A percentile compares a stretch with the other conserved stretches of the same genome.
phyloP scores from a whole-genome alignment of 192 early-diverging fungal species.

The Coemansia pectinata region DNA sequence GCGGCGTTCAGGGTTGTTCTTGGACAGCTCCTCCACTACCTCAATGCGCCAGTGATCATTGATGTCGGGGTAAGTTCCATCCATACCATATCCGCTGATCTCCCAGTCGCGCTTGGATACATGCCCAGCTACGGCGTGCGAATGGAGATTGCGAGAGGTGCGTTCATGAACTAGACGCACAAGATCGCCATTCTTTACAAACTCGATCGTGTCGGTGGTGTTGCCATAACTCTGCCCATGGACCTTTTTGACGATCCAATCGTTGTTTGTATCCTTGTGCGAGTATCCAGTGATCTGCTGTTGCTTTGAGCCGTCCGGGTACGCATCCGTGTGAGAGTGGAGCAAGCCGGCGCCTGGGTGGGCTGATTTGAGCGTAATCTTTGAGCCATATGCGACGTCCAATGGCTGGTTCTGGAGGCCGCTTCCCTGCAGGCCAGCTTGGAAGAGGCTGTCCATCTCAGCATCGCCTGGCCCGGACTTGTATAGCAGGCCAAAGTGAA shows the following conservation, averaged over 20 bases:
- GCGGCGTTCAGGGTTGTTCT: constrained; percentile 37
- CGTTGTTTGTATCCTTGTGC: constrained; percentile 92
- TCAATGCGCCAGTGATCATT: constrained; percentile 95
- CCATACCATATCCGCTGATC: constrained; percentile 84
- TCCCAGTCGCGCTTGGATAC: constrained; percentile 78
- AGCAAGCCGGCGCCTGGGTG: constrained; percentile 70
- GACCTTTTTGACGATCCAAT: constrained; percentile 74
- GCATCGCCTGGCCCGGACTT: constrained; percentile 84
- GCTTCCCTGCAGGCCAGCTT: constrained; percentile 85
- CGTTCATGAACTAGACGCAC: constrained; percentile 76
- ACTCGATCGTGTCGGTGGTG: constrained; percentile 55
- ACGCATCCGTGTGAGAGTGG: constrained; percentile 90
- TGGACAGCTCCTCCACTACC: constrained; percentile 66
- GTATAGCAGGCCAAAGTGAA: constrained; percentile 88
- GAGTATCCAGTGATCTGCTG: constrained; percentile 96
- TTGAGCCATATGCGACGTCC: constrained; percentile 91
- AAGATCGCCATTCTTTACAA: constrained; percentile 75
- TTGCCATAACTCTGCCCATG: constrained; percentile 52
- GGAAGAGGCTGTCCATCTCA: constrained; percentile 96
- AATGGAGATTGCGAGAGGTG: constrained; percentile 83
- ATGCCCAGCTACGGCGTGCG: constrained; percentile 75
- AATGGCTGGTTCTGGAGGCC: constrained; percentile 78
- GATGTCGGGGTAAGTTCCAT: constrained; percentile 65
- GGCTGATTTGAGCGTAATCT: constrained; percentile 80
- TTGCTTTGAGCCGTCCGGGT: constrained; percentile 84